A percentile compares a stretch with the other conserved stretches of the same genome.
These are phyloP conservation scores for Phytophthora rubi DNA, from an alignment of 352 stramenopile species.

Conservation along the genomic window DNA sequence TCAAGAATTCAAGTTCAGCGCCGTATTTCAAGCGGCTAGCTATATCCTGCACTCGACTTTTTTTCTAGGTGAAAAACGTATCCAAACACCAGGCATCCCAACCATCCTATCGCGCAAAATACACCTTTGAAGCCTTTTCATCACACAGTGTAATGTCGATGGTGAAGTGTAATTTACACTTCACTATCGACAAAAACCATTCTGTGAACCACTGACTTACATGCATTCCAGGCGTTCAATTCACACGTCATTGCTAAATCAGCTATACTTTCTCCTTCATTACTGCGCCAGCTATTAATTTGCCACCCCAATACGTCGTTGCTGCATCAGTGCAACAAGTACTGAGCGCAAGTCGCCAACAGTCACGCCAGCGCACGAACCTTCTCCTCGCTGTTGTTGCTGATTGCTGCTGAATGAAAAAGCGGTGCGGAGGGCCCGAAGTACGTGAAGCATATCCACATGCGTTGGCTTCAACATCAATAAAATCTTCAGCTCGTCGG, in stretches of 20 bases:
- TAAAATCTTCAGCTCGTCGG: slow-evolving; percentile 52
- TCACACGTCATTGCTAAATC: neutral
- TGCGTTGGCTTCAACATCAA: slow-evolving; percentile 60
- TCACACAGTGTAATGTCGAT: no score
- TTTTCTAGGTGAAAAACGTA: neutral
- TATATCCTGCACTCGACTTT: neutral
- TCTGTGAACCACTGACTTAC: neutral
- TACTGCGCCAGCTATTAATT: slow-evolving; percentile 16
- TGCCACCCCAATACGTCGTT: slow-evolving; percentile 31
- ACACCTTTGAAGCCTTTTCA: no score
- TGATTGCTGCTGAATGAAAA: slow-evolving; percentile 26
- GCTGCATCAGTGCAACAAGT: slow-evolving; percentile 49
- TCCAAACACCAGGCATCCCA: neutral
- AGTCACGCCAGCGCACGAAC: slow-evolving; percentile 35
- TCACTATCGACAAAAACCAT: no score
- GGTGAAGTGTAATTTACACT: no score
- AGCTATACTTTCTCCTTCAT: slow-evolving; percentile 1
- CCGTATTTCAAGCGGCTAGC: neutral
- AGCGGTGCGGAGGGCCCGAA: slow-evolving; percentile 49
- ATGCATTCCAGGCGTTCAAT: neutral
- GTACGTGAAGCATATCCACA: slow-evolving; percentile 64
- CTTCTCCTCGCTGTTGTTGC: slow-evolving; percentile 8
- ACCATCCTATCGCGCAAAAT: neutral
- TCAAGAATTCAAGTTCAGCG: neutral
- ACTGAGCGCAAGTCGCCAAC: slow-evolving; percentile 57